These are phyloP conservation scores for Penicillium sp. DNA, from an alignment of 2,329 filamentous ascomycete species.

Conservation along the genomic window DNA sequence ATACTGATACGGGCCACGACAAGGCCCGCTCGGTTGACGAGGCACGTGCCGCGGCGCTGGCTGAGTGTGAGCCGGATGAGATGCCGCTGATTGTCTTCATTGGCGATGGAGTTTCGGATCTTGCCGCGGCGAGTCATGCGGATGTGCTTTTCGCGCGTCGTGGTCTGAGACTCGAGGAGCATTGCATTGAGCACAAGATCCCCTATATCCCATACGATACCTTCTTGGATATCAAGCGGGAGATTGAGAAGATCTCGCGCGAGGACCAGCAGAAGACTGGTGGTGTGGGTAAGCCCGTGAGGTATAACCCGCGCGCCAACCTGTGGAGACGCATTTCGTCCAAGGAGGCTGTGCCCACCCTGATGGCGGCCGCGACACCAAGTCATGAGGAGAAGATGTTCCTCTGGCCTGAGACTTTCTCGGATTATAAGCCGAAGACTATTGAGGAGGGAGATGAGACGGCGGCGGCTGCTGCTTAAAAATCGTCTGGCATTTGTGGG, in stretches of 20 bases:
- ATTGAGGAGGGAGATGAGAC: constrained; percentile 13
- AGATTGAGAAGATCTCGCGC: constrained; percentile 57
- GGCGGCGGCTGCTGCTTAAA: background rate
- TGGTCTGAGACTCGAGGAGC: constrained; percentile 64
- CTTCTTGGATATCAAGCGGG: constrained; percentile 63
- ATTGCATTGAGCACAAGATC: constrained; percentile 62
- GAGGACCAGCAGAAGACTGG: constrained; percentile 62
- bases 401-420: constrained; percentile 61
- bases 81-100: constrained; percentile 68
- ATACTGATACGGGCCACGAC: constrained; percentile 64
- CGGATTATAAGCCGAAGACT: constrained; percentile 41
- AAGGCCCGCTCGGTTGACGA: constrained; percentile 65
- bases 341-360: constrained; percentile 53
- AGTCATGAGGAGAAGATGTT: constrained; percentile 61
- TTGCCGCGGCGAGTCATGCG: constrained; percentile 63
- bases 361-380: constrained; percentile 49
- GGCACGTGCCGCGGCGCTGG: constrained; percentile 54
- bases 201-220: constrained; percentile 62
- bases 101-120: constrained; percentile 66
- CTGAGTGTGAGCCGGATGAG: constrained; percentile 58
- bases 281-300: constrained; percentile 57
- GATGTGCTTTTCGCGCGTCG: constrained; percentile 66
- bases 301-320: constrained; percentile 67
- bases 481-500: too few relatives aligned
- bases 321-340: constrained; percentile 64